Percentiles rank a stretch among this genome's conserved stretches.
Conservation (phyloP, 305 asterid genomes). For the Fraxinus paxiana region DNA sequence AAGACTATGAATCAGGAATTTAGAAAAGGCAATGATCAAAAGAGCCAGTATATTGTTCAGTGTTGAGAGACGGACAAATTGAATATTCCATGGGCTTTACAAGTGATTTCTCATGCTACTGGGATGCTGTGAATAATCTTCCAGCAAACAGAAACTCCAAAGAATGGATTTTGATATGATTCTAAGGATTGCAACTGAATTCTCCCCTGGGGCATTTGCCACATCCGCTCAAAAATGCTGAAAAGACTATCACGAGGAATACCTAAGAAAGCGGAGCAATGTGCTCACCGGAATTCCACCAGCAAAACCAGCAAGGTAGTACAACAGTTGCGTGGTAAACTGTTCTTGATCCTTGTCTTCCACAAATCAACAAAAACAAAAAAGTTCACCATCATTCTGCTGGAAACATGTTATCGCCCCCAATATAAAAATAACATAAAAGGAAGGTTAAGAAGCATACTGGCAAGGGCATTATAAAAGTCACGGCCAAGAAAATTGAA, state of each 20-base stretch:
- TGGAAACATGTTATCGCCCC: constrained; percentile 5
- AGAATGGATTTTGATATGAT: not conserved
- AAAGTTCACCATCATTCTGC: constrained; percentile 9
- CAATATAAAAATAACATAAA: not conserved
- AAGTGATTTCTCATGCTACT: not conserved
- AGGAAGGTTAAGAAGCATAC: constrained; percentile 35
- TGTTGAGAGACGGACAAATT: not conserved
- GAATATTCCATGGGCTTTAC: not conserved
- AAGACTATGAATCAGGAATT: not conserved
- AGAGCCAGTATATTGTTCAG: not conserved
- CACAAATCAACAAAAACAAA: constrained; percentile 25
- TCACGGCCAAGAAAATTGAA: constrained; percentile 91
- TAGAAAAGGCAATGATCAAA: not conserved
- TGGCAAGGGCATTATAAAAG: constrained; percentile 86
- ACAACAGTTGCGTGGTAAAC: constrained; percentile 70
- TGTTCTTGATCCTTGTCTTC: constrained; percentile 89
- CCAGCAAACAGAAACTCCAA: not conserved
- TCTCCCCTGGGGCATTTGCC: not conserved
- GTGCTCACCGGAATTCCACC: constrained; percentile 95
- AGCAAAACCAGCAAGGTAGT: constrained; percentile 77
- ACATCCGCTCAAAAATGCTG: constrained; percentile 5
- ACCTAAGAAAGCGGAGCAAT: constrained; percentile 68
- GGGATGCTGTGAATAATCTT: not conserved
- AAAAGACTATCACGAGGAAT: constrained; percentile 30
- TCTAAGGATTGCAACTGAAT: constrained; percentile 9